Conservation (phyloP, 2,329 filamentous ascomycete genomes). For the Aspergillus floridensis region DNA sequence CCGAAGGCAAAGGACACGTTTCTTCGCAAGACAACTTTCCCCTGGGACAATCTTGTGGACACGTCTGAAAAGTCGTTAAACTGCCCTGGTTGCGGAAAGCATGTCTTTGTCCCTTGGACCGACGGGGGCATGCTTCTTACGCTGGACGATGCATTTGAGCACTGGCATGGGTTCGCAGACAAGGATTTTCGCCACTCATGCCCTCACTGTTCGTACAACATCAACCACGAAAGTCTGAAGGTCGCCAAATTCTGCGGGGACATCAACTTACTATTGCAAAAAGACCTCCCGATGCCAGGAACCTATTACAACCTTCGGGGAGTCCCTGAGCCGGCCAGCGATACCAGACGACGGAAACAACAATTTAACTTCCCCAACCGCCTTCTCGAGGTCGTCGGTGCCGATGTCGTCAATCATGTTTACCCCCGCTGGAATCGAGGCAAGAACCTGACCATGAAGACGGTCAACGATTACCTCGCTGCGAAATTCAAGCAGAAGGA, state of each 20-base stretch:
- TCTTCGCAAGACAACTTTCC: constrained; percentile 46
- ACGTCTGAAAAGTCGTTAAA: constrained; percentile 46
- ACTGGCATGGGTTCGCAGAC: constrained; percentile 35
- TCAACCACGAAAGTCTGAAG: constrained; percentile 60
- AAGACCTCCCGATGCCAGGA: constrained; percentile 61
- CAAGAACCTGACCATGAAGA: constrained; percentile 48
- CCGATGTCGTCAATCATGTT: constrained; percentile 38
- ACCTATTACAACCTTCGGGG: constrained; percentile 62
- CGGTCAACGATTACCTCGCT: constrained; percentile 54
- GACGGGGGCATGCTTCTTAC: constrained; percentile 28
- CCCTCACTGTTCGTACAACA: constrained; percentile 46
- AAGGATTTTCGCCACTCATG: constrained; percentile 53
- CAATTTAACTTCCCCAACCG: constrained; percentile 55
- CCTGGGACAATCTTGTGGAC: constrained; percentile 62
- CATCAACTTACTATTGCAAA: constrained; percentile 47
- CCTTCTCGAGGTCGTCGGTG: constrained; percentile 51
- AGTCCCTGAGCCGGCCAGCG: constrained; percentile 37
- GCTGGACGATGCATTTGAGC: constrained; percentile 26
- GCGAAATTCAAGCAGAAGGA: constrained; percentile 38
- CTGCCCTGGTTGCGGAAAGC: constrained; percentile 56
- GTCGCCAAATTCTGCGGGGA: constrained; percentile 62
- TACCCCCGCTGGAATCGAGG: constrained; percentile 10
- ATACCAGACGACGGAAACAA: not conserved
- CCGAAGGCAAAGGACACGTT: constrained; percentile 49
- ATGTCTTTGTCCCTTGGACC: constrained; percentile 59